Percentiles rank a stretch among this genome's conserved stretches.
Evolutionary conservation across 768 basidiomycete species (phyloP).

Genomic region (Dacryopinax primogenitus): DNA sequence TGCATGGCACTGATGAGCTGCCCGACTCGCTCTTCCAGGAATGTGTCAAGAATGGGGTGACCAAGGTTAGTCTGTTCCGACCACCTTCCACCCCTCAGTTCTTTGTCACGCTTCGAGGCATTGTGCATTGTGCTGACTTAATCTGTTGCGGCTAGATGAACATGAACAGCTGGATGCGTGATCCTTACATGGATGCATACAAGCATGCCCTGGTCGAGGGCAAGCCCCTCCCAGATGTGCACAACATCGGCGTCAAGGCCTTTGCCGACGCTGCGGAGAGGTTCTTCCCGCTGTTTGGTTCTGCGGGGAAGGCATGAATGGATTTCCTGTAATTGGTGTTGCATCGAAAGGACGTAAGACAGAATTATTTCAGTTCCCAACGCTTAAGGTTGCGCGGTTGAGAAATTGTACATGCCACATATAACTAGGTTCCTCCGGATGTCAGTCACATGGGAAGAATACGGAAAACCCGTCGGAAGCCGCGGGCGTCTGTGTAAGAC

Average conservation of each 20-base stretch:
- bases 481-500: no score
- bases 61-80: conserved; percentile 23
- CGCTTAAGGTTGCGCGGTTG: no score
- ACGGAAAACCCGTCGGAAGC: no score
- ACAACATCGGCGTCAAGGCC: conserved; percentile 24
- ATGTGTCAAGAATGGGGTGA: conserved; percentile 24
- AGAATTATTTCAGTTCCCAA: no score
- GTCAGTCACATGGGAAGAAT: no score
- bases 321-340: no score
- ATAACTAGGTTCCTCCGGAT: no score
- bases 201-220: conserved; percentile 16
- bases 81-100: neutral
- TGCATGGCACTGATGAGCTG: conserved; percentile 29
- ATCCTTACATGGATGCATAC: conserved; percentile 21
- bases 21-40: conserved; percentile 25
- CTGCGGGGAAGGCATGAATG: conserved; percentile 25
- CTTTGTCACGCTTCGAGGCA: no score
- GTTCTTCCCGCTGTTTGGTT: conserved; percentile 24
- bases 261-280: conserved; percentile 22
- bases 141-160: conserved; percentile 20
- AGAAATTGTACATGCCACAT: no score
- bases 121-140: neutral
- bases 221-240: conserved; percentile 26
- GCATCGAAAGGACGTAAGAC: neutral
- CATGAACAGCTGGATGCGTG: conserved; percentile 27